Conservation (phyloP, 2,329 filamentous ascomycete genomes). For the Bipolaris cookei region DNA sequence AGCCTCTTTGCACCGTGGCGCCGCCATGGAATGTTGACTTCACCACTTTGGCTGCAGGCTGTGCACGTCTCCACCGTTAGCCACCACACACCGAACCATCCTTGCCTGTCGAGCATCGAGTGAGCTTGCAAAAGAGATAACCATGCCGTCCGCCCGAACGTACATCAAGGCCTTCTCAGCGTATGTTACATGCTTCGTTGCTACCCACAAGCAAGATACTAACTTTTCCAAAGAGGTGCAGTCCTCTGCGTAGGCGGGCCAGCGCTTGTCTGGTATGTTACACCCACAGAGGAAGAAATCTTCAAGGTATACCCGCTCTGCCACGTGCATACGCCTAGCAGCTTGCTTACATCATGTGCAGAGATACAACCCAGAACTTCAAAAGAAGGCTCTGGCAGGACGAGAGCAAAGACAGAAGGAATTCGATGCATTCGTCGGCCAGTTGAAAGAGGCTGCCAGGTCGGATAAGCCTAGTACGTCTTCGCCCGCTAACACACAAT, state of each 20-base stretch:
- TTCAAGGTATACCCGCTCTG: conserved; percentile 62
- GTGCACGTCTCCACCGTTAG: conserved; percentile 6
- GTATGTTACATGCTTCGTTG: conserved; percentile 27
- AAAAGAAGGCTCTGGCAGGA: conserved; percentile 82
- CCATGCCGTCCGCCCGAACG: conserved; percentile 38
- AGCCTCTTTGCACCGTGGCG: conserved; percentile 10
- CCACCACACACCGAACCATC: background rate
- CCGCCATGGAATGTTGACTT: conserved; percentile 12
- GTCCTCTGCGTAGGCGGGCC: conserved; percentile 82
- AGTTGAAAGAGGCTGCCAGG: conserved; percentile 87
- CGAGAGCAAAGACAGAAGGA: conserved; percentile 79
- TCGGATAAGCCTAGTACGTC: conserved; percentile 85
- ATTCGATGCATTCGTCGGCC: conserved; percentile 84
- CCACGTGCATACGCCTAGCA: conserved; percentile 22
- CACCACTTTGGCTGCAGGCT: conserved; percentile 10
- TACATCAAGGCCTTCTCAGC: conserved; percentile 46
- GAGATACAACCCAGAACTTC: conserved; percentile 93
- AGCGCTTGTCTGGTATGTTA: conserved; percentile 77
- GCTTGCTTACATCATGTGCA: conserved; percentile 42
- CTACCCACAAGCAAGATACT: conserved; percentile 20
- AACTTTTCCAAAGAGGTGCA: conserved; percentile 64
- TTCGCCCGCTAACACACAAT: background rate
- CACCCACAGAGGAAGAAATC: conserved; percentile 88
- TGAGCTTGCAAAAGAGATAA: conserved; percentile 7
- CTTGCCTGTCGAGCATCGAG: background rate